Percentiles rank a stretch among this genome's conserved stretches.
These are phyloP conservation scores for Kuraishia hungarica DNA, from an alignment of 805 yeast genomes.

Conservation along the genomic window DNA sequence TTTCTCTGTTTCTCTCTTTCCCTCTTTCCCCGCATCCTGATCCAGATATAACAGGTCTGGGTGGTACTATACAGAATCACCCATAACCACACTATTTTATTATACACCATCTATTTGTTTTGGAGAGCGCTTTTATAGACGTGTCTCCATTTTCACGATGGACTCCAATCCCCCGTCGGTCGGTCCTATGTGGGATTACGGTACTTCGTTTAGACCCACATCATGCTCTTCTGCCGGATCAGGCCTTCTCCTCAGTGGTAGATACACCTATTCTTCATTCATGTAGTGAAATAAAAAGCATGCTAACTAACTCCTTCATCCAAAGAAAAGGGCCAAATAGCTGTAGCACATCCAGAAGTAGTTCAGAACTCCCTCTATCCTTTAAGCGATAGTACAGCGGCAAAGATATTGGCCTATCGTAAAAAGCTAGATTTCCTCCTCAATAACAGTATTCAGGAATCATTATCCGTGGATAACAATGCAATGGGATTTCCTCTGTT, in stretches of 20 bases:
- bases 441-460: too few species aligned
- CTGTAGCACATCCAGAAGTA: conserved; percentile 35
- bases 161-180: background rate
- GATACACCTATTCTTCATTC: background rate
- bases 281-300: too few species aligned
- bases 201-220: conserved; percentile 13
- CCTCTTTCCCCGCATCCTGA: background rate
- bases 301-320: too few species aligned
- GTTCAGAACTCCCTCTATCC: conserved; percentile 32
- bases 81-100: too few species aligned
- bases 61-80: background rate
- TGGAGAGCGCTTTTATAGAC: too few species aligned
- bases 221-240: conserved; percentile 14
- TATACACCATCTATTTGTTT: too few species aligned
- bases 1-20: too few species aligned
- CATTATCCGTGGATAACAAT: too few species aligned
- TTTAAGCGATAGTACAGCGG: conserved; percentile 17
- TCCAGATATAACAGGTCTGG: background rate
- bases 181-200: conserved; percentile 18
- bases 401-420: conserved; percentile 24
- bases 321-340: background rate
- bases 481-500: conserved; percentile 9
- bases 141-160: background rate
- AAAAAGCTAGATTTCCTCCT: conserved; percentile 14
- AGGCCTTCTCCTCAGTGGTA: conserved; percentile 15